Evolutionary conservation across 2,329 filamentous ascomycete species (phyloP), one percentile per base, ranked within the genome.

Genomic region (Arthroderma uncinatum): DNA sequence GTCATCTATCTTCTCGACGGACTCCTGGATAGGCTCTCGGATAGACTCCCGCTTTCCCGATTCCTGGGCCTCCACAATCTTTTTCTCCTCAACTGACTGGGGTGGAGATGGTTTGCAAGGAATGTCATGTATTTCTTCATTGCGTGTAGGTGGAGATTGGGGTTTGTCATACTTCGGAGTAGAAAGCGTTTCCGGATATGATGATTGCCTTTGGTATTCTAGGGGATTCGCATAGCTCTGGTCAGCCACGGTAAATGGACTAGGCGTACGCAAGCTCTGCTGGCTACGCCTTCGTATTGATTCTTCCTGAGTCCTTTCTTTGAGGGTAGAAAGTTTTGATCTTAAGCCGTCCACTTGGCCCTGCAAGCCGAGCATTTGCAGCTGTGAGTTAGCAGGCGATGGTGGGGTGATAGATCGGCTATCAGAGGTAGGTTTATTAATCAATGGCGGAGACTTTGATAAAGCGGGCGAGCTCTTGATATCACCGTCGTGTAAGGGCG

Each of bases 291-390:
- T 81, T 65, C 87, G 84, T 64, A 94, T 71, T 63, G 81, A 89
- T 64, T 95, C 90, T 58, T 86, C 87, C 19, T 86, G 82, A 0
- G 88, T 86, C 64, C 89, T 85, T 61, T 90, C 83, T 64, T 87
- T 86, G 42, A 95, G 71, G 14, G 78, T 86, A 1, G 89, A 91
- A 36, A 95, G 90, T 65, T 89, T 89, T 59, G 87, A 88, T 67
- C 90, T 91, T 50, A 95, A 77, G 55, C 87, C 89, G 57, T 86
- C 84, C 81, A 95, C 88, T 68, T 95, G 89, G 62, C 89, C 85
- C 59, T 89, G 88, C 44, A 95, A 76, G 65, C 83, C 81, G 7
- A 85, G 82, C 66, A 88, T 82, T 65, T 87, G 84, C 12, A 84
- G 79, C n/a, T 83, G 83, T 0, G 89, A 92, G 12, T 83, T 78